Base-by-base conservation (phyloP, 2,329 filamentous ascomycete genomes). In the Fusarium sp. region DNA sequence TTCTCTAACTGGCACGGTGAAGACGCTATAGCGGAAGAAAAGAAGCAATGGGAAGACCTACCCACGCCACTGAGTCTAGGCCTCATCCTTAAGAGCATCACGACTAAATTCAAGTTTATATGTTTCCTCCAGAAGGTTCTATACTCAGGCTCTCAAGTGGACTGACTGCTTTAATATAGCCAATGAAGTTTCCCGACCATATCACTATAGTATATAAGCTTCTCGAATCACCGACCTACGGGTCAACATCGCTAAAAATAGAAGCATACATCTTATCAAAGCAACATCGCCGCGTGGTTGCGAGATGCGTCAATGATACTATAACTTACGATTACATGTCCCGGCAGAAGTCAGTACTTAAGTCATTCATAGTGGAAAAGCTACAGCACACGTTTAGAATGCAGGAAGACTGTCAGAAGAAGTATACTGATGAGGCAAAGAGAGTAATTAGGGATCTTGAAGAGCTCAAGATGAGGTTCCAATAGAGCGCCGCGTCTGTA, bases 81-180 rank as follows among this genome's bases (percentile, higher is more conserved):
- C 0, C 67, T 70, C 0, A 70, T 70, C 18, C 46, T 70, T 4
- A 68, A 38, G n/a, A 67, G 58, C 13, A 70, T 70, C 11, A 70
- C 26, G 10, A 70, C 67, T 0, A 67, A 70, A 26, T 70, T 64
- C 24, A 70, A 71, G 20, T 55, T 70, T 3, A 67, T 71, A 50
- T 2, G 24, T 62, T 17, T 3, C 5, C 5, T 15, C 7, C 2
- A 1, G 2, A 4, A 13, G 2, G 2, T 4, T 6, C 0, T 5
- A 4, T n/a, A 1, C n/a, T 3, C 6, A 38, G 3, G 6, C 13
- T 0, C 1, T 7, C 6, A 43, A 8, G 49, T 42, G 33, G 2
- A 11, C 10, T 13, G 4, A 2, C 24, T 7, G 15, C 26, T 11
- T 11, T 3, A 0, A 4, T n/a, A 5, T 11, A 70, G 68, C 68